These are phyloP conservation scores for Pythium plurisporium DNA, from an alignment of 352 stramenopile species.

Conservation along the genomic window DNA sequence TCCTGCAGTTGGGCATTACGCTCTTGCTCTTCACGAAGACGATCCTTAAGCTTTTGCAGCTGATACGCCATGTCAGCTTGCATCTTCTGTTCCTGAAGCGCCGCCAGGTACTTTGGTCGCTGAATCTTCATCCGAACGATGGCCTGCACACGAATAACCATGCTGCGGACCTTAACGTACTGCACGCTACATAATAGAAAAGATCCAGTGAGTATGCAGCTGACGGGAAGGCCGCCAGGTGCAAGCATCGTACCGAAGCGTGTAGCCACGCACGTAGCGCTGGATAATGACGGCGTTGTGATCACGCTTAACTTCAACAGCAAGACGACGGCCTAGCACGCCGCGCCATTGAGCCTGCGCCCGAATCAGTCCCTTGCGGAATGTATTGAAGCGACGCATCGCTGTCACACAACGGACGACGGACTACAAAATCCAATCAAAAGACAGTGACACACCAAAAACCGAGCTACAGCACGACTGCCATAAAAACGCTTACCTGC, in stretches of 20 bases:
- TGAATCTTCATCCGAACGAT: constrained; percentile 80
- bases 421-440: constrained; percentile 31
- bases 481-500: constrained; percentile 40
- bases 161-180: constrained; percentile 60
- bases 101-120: constrained; percentile 68
- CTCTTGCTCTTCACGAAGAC: constrained; percentile 71
- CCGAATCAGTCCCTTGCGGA: constrained; percentile 47
- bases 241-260: constrained; percentile 13
- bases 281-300: constrained; percentile 67
- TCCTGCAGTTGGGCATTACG: constrained; percentile 59
- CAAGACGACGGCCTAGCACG: constrained; percentile 52
- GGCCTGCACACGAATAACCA: constrained; percentile 43
- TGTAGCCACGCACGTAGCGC: constrained; percentile 55
- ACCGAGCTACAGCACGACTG: neutral
- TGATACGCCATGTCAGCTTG: constrained; percentile 86
- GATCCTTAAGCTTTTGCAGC: constrained; percentile 70
- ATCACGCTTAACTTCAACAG: constrained; percentile 41
- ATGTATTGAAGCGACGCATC: constrained; percentile 68
- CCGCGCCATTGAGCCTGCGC: constrained; percentile 76
- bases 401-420: constrained; percentile 76
- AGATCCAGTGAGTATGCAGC: too few species aligned
- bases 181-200: too few species aligned
- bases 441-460: neutral
- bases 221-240: too few species aligned
- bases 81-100: constrained; percentile 71